Conservation (phyloP, 225 moss, liverwort and hornwort genomes). For the Bryum argenteum region DNA sequence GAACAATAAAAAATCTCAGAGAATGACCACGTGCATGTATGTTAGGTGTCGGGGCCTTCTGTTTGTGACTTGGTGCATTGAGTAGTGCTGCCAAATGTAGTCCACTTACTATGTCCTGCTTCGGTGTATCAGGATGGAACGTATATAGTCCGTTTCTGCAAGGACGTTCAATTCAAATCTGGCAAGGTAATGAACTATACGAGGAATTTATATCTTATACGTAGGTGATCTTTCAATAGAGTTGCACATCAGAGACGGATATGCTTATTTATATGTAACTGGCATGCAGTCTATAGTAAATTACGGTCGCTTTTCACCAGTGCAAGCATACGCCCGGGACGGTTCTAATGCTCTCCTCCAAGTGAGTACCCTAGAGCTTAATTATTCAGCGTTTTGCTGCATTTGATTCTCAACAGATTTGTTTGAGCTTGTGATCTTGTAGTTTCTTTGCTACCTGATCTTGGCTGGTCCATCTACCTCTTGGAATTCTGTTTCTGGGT, state of each 20-base stretch:
- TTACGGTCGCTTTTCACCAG: constrained; percentile 55
- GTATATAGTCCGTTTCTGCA: constrained; percentile 77
- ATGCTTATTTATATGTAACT: constrained; percentile 22
- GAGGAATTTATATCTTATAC: background rate
- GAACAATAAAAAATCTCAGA: background rate
- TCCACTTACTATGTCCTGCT: constrained; percentile 35
- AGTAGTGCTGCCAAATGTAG: constrained; percentile 12
- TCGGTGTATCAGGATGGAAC: constrained; percentile 54
- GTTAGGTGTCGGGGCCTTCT: constrained; percentile 9
- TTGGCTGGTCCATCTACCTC: constrained; percentile 4
- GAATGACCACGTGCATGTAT: too few species aligned
- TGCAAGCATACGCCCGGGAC: constrained; percentile 32
- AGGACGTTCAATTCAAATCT: constrained; percentile 70
- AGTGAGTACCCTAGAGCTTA: constrained; percentile 43
- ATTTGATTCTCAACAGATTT: background rate
- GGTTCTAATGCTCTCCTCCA: constrained; percentile 31
- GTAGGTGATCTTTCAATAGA: constrained; percentile 12
- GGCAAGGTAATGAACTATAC: constrained; percentile 45
- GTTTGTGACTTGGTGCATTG: constrained; percentile 21
- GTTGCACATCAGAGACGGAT: constrained; percentile 1
- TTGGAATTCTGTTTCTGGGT: constrained; percentile 2
- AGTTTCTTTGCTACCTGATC: background rate
- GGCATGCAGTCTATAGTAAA: constrained; percentile 48
- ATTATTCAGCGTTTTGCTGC: constrained; percentile 5
- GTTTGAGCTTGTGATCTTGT: constrained; percentile 14